Base-by-base conservation (phyloP, 768 basidiomycete genomes). In the Russula brevipes region DNA sequence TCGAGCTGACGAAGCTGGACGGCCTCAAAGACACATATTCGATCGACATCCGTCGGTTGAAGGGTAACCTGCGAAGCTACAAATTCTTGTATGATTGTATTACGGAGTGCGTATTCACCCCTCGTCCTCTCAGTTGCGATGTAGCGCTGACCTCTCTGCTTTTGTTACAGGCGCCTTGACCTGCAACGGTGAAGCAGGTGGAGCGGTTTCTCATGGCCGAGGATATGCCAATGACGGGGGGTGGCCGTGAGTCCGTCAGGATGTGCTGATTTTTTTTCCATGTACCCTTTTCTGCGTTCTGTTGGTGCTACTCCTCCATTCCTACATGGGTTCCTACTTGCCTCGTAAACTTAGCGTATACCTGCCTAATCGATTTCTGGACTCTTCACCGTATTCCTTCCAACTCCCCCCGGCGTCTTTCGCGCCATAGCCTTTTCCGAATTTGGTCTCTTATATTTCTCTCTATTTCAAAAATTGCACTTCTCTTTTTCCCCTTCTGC, bases 11-110 rank as follows among this genome's bases (percentile, higher is more conserved):
- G 52, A 79, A 90, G 69, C 80, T 99, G 70, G 89, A 92, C 74
- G 85, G 93, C 66, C 80, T 98, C 70, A 91, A 87, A 68, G 91
- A 92, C 72, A 91, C 94, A 50, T 95, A 88, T 74, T 89, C 88
- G 75, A 80, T 98, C 69, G 95, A 98, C 76, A 88, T 98, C 72
- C 85, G 95, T 70, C 78, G 97, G 67, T 73, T 98, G 71, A 94
- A 96, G 74, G 97, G 97, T 35, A 91, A 91, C 72, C 78, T 96
- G 72, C 84, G 91, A 76, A 92, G 91, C 74, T 98, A 93, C 77
- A 92, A 93, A 76, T 94, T 90, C 75, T 77, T 94, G 75, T 93
- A 94, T 72, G 91, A 94, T 78, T 86, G 83, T 63, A 78, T 94
- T 73, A 82, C 91, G 83, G 83, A 89, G 91, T 94, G 73, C 70